These are phyloP conservation scores for Cryptosporidium sp. DNA, from an alignment of 169 alveolate species.

Conservation along the genomic window DNA sequence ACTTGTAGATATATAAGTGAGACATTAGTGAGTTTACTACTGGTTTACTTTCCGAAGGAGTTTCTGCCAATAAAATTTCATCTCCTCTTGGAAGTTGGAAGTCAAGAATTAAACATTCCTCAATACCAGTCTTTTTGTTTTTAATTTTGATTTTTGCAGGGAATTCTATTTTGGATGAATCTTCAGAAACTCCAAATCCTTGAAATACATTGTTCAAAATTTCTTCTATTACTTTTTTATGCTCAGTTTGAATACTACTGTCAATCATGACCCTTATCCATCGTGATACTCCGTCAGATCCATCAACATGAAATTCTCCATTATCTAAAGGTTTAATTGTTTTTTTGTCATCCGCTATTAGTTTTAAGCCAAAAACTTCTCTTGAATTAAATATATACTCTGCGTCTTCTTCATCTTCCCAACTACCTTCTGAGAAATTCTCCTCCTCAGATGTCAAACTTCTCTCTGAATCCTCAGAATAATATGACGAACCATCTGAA, in stretches of 20 bases:
- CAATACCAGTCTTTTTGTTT: constrained; percentile 6
- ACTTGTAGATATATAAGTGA: constrained; percentile 45
- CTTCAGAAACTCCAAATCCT: background rate
- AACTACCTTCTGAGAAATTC: constrained; percentile 2
- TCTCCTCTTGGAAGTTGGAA: constrained; percentile 58
- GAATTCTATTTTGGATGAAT: background rate
- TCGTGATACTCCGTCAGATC: constrained; percentile 8
- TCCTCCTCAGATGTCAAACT: constrained; percentile 49
- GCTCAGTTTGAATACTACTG: constrained; percentile 47
- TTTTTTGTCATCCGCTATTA: background rate
- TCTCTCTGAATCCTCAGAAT: constrained; percentile 55
- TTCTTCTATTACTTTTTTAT: constrained; percentile 10
- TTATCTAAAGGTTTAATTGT: background rate
- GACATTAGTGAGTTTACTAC: constrained; percentile 35
- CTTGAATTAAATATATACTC: constrained; percentile 15
- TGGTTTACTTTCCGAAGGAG: constrained; percentile 55
- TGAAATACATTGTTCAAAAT: constrained; percentile 12
- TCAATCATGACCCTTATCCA: constrained; percentile 63
- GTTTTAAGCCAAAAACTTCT: constrained; percentile 55
- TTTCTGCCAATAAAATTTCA: constrained; percentile 43
- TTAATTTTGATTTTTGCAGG: constrained; percentile 33
- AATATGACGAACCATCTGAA: constrained; percentile 52
- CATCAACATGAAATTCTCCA: constrained; percentile 21
- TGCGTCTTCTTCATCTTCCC: constrained; percentile 33
- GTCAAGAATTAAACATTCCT: constrained; percentile 21